Conservation (phyloP, 768 basidiomycete genomes). For the Trametes gibbosa region DNA sequence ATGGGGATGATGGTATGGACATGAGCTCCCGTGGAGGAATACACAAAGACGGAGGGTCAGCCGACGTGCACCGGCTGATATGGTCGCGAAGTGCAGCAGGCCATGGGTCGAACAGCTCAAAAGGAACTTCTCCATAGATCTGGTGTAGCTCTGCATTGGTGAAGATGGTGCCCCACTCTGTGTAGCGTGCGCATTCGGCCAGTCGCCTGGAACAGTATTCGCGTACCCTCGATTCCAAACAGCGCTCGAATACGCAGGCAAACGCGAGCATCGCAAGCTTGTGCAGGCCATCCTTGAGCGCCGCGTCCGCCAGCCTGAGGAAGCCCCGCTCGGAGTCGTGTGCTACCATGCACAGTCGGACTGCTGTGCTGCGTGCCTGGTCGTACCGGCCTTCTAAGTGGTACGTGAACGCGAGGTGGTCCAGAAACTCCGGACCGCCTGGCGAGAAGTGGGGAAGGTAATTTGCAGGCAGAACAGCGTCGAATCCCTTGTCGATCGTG, state of each 20-base stretch:
- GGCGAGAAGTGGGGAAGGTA: conserved; percentile 28
- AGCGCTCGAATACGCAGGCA: conserved; percentile 44
- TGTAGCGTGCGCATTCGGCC: conserved; percentile 41
- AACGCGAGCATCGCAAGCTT: conserved; percentile 59
- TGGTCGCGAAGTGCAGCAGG: conserved; percentile 32
- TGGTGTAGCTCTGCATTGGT: conserved; percentile 41
- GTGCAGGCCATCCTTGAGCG: conserved; percentile 30
- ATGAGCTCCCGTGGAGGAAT: conserved; percentile 42
- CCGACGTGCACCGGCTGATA: conserved; percentile 32
- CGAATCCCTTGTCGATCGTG: conserved; percentile 46
- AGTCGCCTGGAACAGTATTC: conserved; percentile 47
- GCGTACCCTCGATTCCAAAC: conserved; percentile 36
- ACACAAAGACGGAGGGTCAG: conserved; percentile 35
- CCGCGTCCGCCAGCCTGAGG: conserved; percentile 48
- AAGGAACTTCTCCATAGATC: conserved; percentile 34
- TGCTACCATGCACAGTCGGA: conserved; percentile 31
- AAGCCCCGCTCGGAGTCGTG: conserved; percentile 45
- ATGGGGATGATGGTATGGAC: conserved; percentile 35
- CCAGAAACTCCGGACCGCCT: conserved; percentile 33
- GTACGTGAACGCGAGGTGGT: conserved; percentile 48
- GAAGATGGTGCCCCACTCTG: conserved; percentile 53
- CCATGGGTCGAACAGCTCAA: conserved; percentile 43
- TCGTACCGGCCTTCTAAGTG: conserved; percentile 37
- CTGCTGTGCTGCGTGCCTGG: conserved; percentile 34
- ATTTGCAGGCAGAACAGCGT: conserved; percentile 41